Evolutionary conservation across 2,329 filamentous ascomycete species (phyloP).

Genomic region (Epichloe gansuensis): DNA sequence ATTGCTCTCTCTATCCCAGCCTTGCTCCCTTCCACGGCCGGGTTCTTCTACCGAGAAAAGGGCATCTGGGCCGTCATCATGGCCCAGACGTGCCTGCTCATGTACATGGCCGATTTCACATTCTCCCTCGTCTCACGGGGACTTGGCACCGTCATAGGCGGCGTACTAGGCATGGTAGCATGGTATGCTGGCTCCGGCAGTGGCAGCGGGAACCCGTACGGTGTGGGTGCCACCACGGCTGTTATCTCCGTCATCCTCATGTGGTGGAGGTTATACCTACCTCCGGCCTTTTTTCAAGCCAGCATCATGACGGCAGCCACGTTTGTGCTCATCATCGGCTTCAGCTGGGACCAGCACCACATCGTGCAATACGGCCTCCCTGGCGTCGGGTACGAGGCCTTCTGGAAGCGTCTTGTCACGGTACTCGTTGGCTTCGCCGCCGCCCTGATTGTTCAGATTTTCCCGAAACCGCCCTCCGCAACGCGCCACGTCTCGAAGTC

Average conservation of each 20-base stretch:
- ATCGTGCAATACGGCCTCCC: conserved; percentile 31
- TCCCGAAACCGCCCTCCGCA: conserved; percentile 33
- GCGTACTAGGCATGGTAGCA: conserved; percentile 30
- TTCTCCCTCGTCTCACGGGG: conserved; percentile 29
- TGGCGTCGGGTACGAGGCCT: conserved; percentile 32
- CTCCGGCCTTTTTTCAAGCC: conserved; percentile 16
- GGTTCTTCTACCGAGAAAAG: conserved; percentile 40
- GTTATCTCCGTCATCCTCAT: conserved; percentile 22
- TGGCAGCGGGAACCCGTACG: conserved; percentile 36
- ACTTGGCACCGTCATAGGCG: conserved; percentile 32
- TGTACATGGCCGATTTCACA: conserved; percentile 38
- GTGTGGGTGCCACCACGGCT: conserved; percentile 31
- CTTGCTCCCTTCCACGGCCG: conserved; percentile 27
- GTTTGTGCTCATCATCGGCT: conserved; percentile 30
- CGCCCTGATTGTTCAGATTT: conserved; percentile 30
- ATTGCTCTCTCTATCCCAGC: conserved; percentile 30
- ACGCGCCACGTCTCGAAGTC: conserved; percentile 30
- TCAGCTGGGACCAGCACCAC: conserved; percentile 32
- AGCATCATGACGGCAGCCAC: conserved; percentile 24
- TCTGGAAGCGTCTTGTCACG: conserved; percentile 32
- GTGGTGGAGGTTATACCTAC: conserved; percentile 23
- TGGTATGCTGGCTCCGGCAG: conserved; percentile 39
- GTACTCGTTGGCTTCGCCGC: conserved; percentile 32
- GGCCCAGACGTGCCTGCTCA: conserved; percentile 32
- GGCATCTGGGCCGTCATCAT: conserved; percentile 40